A percentile compares a stretch with the other conserved stretches of the same genome.
Conservation (phyloP, 2,329 filamentous ascomycete genomes). For the Ascochyta fabae region DNA sequence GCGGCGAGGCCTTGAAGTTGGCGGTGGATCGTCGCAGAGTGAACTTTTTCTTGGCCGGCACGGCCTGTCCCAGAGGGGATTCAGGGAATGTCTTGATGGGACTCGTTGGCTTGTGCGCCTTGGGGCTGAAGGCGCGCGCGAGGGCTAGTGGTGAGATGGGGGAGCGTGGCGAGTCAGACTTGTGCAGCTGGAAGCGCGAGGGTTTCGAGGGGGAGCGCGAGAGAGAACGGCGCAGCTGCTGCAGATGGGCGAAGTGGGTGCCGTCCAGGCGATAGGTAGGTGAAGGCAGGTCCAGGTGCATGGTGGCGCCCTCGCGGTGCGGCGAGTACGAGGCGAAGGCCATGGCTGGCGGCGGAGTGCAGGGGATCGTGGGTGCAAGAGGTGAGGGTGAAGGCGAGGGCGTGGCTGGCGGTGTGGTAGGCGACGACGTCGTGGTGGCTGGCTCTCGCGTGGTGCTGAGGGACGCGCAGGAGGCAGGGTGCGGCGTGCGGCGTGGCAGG, state of each 20-base stretch:
- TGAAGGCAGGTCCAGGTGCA: slow-evolving; percentile 86
- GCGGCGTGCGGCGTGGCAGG: slow-evolving; percentile 28
- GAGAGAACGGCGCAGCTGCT: slow-evolving; percentile 83
- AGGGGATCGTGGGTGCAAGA: slow-evolving; percentile 14
- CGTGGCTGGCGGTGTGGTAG: slow-evolving; percentile 14
- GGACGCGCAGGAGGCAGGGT: slow-evolving; percentile 17
- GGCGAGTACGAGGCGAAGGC: slow-evolving; percentile 58
- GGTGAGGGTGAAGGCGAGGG: slow-evolving; percentile 2
- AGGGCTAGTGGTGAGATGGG: slow-evolving; percentile 53
- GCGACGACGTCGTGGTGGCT: slow-evolving; percentile 18
- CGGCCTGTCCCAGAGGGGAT: slow-evolving; percentile 63
- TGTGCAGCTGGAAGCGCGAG: slow-evolving; percentile 70
- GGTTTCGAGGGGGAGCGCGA: slow-evolving; percentile 91
- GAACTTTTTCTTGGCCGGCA: slow-evolving; percentile 66
- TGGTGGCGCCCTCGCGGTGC: slow-evolving; percentile 70
- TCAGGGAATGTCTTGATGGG: slow-evolving; percentile 60
- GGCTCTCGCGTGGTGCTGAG: slow-evolving; percentile 14
- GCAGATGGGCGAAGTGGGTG: slow-evolving; percentile 71
- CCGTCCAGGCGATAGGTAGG: slow-evolving; percentile 87
- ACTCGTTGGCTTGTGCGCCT: slow-evolving; percentile 54
- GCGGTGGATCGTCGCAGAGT: slow-evolving; percentile 54
- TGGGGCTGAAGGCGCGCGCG: slow-evolving; percentile 55
- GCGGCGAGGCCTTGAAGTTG: slow-evolving; percentile 63
- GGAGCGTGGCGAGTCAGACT: slow-evolving; percentile 51
- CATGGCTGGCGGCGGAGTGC: slow-evolving; percentile 42